These are phyloP conservation scores for Aspergillus clavatus DNA, from an alignment of 2,329 filamentous ascomycete species.

Conservation along the genomic window DNA sequence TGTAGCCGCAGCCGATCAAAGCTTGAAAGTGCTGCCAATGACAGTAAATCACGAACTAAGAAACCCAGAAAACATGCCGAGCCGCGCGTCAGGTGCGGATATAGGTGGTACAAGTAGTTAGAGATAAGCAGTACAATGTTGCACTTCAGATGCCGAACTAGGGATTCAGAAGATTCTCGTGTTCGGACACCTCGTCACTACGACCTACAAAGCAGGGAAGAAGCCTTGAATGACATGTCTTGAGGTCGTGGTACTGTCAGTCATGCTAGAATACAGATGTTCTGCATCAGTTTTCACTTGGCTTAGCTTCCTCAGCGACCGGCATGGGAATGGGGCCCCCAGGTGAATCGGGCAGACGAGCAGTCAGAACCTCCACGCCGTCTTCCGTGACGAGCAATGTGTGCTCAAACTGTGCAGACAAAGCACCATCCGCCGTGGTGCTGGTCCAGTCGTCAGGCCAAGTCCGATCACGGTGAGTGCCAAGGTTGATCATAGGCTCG, in stretches of 20 bases:
- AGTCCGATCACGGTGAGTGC: slow-evolving; percentile 85
- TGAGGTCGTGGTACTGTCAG: neutral
- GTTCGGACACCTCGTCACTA: too few species aligned
- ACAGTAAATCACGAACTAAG: too few species aligned
- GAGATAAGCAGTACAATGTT: too few species aligned
- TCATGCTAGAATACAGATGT: neutral
- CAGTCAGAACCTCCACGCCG: slow-evolving; percentile 76
- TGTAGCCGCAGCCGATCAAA: too few species aligned
- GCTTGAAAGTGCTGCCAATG: too few species aligned
- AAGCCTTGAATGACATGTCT: neutral
- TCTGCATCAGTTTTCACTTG: neutral
- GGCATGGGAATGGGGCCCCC: slow-evolving; percentile 66
- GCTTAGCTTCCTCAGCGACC: neutral
- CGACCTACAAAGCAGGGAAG: too few species aligned
- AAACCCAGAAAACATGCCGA: too few species aligned
- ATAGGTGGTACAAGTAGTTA: too few species aligned
- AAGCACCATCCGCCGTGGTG: slow-evolving; percentile 81
- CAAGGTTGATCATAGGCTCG: slow-evolving; percentile 95
- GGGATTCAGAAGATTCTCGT: too few species aligned
- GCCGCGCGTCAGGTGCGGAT: too few species aligned
- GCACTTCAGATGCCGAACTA: too few species aligned
- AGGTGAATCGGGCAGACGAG: slow-evolving; percentile 65
- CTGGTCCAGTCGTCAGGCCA: slow-evolving; percentile 99
- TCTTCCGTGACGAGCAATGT: slow-evolving; percentile 78
- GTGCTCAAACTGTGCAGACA: slow-evolving; percentile 92